Evolutionary conservation across 345 rosid genomes (phyloP), one percentile per base, ranked within the genome.

Genomic region (Euphorbia pulcherrima): DNA sequence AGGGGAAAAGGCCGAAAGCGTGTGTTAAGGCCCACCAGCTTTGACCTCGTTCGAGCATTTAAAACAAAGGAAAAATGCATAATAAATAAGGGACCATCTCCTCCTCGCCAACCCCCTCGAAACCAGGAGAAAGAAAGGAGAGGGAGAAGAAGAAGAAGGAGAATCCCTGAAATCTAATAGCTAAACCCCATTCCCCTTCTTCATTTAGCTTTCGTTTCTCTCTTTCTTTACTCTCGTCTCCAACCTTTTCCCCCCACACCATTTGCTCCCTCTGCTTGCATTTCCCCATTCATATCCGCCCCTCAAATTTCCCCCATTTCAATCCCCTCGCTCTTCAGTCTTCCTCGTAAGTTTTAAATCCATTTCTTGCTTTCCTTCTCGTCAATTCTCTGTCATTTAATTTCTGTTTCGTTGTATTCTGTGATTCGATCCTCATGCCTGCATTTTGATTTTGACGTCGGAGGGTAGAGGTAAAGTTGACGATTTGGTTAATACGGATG

Each of bases 91-190:
- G 0, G n/a, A 1, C 20, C 18, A n/a, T 21, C 64, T 1, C 48
- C 47, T 0, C 51, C 51, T 40, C 20, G 29, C 27, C n/a, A 4
- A 35, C 11, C 6, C 65, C 65, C 50, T 61, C 29, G 30, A 61
- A 40, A 40, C 65, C 29, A 5, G 65, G 50, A 21, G 29, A 59
- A 33, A 8, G 9, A 16, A 28, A 0, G 16, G 30, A 39, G 29
- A 39, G 50, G 23, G 50, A 61, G 3, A 60, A 17, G 37, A 6
- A 60, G 26, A 50, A 61, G 65, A 50, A 21, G 29, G 1, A 39
- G 44, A 39, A 61, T 1, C 24, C 50, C 65, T 39, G 29, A 61
- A 40, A 61, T 61, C 30, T 61, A 39, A n/a, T n/a, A 23, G 64
- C 64, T 60, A 37, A 60, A 60, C 64, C 28, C 37, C 44, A 0